Conservation (phyloP, 108 stramenopile genomes). For the Nitzschia sp. region DNA sequence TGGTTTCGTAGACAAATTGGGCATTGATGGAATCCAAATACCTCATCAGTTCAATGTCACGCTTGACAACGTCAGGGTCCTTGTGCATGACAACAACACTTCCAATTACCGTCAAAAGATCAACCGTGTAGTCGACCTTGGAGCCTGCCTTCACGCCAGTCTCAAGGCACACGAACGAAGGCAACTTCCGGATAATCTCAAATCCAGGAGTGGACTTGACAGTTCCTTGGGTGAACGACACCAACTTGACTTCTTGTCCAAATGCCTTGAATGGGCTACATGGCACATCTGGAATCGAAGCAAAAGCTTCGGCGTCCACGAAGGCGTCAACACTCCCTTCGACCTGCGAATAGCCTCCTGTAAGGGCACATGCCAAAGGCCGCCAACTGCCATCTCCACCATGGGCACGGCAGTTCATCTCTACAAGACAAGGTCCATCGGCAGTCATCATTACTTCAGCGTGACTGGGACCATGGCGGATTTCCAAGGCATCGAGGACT, state of each 20-base stretch:
- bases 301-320: constrained; percentile 61
- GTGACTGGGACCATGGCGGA: constrained; percentile 58
- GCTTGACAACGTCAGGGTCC: constrained; percentile 51
- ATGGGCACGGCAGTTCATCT: constrained; percentile 92
- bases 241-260: constrained; percentile 62
- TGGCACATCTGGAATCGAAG: constrained; percentile 53
- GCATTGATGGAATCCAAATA: constrained; percentile 78
- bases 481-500: constrained; percentile 48
- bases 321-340: constrained; percentile 76
- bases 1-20: constrained; percentile 69
- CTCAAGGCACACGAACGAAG: constrained; percentile 68
- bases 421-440: constrained; percentile 89
- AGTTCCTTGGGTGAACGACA: constrained; percentile 67
- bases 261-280: constrained; percentile 61
- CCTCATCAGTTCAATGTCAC: constrained; percentile 73
- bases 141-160: constrained; percentile 50
- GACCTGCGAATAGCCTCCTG: constrained; percentile 80
- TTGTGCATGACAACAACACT: constrained; percentile 64
- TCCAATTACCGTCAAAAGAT: constrained; percentile 67
- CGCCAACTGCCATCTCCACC: constrained; percentile 94
- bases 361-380: constrained; percentile 65
- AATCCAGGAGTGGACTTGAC: constrained; percentile 71
- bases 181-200: constrained; percentile 65
- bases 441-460: constrained; percentile 76
- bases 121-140: constrained; percentile 65